phyloP scores from a whole-genome alignment of 2,329 filamentous ascomycete species.

The Xylariaceae sp. region DNA sequence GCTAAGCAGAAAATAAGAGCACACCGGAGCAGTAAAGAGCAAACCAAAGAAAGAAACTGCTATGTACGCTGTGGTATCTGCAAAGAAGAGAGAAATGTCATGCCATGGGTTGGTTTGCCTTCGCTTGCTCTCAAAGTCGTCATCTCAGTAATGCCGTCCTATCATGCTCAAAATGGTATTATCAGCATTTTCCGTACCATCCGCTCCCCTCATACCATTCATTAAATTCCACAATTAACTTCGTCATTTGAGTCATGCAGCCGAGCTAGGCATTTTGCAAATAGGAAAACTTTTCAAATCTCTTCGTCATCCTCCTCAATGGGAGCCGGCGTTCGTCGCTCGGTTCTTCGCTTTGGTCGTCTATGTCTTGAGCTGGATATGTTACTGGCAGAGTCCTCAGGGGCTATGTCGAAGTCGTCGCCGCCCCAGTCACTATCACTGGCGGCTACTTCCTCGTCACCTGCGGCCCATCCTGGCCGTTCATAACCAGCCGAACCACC shows the following conservation, averaged over 20 bases:
- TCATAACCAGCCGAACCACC: constrained; percentile 46
- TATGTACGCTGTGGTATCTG: constrained; percentile 18
- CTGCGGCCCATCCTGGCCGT: constrained; percentile 40
- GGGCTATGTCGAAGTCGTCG: constrained; percentile 56
- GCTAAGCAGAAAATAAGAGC: constrained; percentile 2
- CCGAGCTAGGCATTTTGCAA: not conserved
- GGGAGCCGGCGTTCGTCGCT: constrained; percentile 64
- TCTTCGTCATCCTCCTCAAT: constrained; percentile 63
- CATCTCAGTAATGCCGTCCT: constrained; percentile 6
- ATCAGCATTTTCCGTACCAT: not conserved
- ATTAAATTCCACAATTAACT: constrained; percentile 1
- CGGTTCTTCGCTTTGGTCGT: constrained; percentile 60
- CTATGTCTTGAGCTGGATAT: constrained; percentile 66
- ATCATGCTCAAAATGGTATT: constrained; percentile 4
- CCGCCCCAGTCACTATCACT: constrained; percentile 55
- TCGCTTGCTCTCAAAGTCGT: constrained; percentile 8
- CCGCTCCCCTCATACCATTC: too few relatives aligned
- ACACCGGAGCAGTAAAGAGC: not conserved
- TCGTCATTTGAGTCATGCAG: not conserved
- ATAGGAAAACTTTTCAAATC: constrained; percentile 15
- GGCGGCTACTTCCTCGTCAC: constrained; percentile 41
- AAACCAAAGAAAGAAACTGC: not conserved
- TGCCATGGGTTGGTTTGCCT: not conserved
- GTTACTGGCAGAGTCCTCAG: constrained; percentile 76
- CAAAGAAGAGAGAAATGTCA: not conserved